Evolutionary conservation across 192 early-diverging fungal genomes (phyloP), one percentile per base, ranked within the genome.

Genomic region (Backusella australiensis): DNA sequence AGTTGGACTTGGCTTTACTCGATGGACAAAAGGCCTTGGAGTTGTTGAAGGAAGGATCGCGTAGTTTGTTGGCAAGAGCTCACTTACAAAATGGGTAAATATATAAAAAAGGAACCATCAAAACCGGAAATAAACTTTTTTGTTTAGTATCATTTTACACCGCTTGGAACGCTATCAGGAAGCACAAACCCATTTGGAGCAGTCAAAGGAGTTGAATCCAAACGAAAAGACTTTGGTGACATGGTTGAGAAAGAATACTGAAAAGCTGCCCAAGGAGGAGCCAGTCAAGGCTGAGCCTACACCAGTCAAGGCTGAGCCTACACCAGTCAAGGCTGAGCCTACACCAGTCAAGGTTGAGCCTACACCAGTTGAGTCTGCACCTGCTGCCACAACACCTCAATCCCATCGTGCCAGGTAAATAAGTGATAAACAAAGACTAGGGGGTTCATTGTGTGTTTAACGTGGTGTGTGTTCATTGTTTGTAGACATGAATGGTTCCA

Each of bases 401-500:
- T 56, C 32, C 17, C 35, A 32, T 0, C 35, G 39, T 29, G 63
- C 26, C 19, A 78, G 32, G 53, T 73, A 74, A 42, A 41, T 11
- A 56, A 52, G 23, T 23, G n/a, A 42, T 17, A 42, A 52, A 11
- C 5, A n/a, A 38, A 44, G 19, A 71, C 46, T 29, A 42, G 2
- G 14, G 46, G 46, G 46, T 0, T n/a, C 46, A 49, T 49, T 67
- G 29, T 56, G 8, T 39, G 1, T 39, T 11, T 39, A 39, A 39
- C 38, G 1, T 39, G 38, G 8, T 32, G 32, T 53, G 12, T 78
- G 69, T 19, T 53, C 71, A 14, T 81, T 74, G 35, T 77, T 75
- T 78, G 75, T 77, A 93, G 97, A 76, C 96, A 98, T 75, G 97
- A 99, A 85, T 98, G 96, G 97, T 98, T 94, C 85, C 98, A 99